Conservation (phyloP, 2,329 filamentous ascomycete species). For the Purpureocillium lavendulum region DNA sequence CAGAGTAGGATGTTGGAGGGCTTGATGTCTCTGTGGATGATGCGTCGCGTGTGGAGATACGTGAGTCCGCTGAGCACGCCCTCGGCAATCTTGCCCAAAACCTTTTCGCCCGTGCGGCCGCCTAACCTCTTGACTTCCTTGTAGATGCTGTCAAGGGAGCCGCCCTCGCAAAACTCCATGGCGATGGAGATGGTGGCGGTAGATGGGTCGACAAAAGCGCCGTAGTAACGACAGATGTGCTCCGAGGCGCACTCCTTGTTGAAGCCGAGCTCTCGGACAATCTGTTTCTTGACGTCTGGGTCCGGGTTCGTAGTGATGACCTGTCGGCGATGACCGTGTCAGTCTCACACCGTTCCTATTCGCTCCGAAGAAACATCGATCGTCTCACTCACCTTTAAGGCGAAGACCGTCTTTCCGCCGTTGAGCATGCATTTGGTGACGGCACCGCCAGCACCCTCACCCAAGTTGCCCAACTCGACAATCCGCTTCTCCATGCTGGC, state of each 20-base stretch:
- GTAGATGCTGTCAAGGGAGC: conserved; percentile 93
- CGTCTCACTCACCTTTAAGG: conserved; percentile 64
- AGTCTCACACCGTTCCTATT: neutral
- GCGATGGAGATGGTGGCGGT: conserved; percentile 95
- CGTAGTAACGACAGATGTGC: conserved; percentile 96
- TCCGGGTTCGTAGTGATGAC: conserved; percentile 98
- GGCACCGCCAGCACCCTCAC: conserved; percentile 91
- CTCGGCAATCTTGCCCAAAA: conserved; percentile 92
- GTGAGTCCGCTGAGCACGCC: conserved; percentile 89
- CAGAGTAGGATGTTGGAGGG: conserved; percentile 94
- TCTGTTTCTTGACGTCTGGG: conserved; percentile 97
- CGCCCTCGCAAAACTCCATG: conserved; percentile 98
- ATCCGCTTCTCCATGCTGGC: conserved; percentile 86
- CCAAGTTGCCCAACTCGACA: conserved; percentile 77
- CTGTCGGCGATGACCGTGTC: conserved; percentile 32
- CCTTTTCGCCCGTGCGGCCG: conserved; percentile 92
- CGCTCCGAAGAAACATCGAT: too few relatives aligned
- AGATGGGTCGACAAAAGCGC: conserved; percentile 92
- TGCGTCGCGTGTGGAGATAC: conserved; percentile 90
- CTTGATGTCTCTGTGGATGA: conserved; percentile 98
- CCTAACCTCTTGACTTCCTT: conserved; percentile 94
- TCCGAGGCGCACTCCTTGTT: conserved; percentile 96
- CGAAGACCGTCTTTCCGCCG: conserved; percentile 89
- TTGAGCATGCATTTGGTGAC: conserved; percentile 87
- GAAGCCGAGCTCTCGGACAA: conserved; percentile 90